phyloP scores from a whole-genome alignment of 768 basidiomycete genomes.

The Trametes sanguinea region DNA sequence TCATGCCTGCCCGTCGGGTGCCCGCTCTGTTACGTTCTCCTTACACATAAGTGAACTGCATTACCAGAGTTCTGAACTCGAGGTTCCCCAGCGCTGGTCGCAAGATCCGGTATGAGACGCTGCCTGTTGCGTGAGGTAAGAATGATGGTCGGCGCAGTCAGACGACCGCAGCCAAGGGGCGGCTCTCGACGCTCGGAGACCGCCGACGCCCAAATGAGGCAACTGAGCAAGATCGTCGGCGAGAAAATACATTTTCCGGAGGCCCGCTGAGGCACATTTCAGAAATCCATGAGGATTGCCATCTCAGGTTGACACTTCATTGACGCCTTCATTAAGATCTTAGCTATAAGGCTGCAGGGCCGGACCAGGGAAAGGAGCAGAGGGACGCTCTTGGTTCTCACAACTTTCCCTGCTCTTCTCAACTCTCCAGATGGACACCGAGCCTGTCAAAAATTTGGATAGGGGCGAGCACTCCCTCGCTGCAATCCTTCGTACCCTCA shows the following conservation, averaged over 20 bases:
- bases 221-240: slow-evolving; percentile 6
- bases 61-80: background rate
- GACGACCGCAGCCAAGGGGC: slow-evolving; percentile 3
- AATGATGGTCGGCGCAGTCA: background rate
- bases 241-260: slow-evolving; percentile 4
- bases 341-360: background rate
- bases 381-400: background rate
- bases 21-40: background rate
- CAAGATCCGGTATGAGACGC: slow-evolving; percentile 3
- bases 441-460: background rate
- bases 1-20: too few species aligned
- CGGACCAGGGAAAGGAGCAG: background rate
- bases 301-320: background rate
- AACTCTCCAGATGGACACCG: background rate
- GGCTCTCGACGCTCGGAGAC: background rate
- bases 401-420: background rate
- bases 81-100: background rate
- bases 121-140: background rate
- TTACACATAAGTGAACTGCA: background rate
- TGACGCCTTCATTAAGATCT: background rate
- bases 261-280: background rate
- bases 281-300: background rate
- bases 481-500: background rate
- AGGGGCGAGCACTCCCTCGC: background rate
- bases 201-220: background rate